Evolutionary conservation across 2,329 filamentous ascomycete species (phyloP).

Genomic region (Aspergillus pseudonomiae): DNA sequence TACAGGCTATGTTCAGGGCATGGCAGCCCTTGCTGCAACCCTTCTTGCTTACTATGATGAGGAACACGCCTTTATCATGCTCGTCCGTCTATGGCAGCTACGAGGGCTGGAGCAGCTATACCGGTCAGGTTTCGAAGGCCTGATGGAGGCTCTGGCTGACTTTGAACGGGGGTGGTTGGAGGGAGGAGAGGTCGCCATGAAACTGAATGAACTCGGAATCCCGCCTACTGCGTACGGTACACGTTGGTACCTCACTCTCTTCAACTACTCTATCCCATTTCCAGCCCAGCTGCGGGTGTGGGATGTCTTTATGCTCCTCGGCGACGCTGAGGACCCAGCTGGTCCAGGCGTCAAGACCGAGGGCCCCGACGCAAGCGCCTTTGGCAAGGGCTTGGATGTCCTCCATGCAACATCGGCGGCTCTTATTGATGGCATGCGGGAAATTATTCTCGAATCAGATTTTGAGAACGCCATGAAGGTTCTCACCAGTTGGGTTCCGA

Average conservation of each 20-base stretch:
- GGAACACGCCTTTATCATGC: constrained; percentile 91
- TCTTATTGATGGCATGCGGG: constrained; percentile 84
- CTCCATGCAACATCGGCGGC: constrained; percentile 89
- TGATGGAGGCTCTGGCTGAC: constrained; percentile 83
- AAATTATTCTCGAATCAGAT: constrained; percentile 87
- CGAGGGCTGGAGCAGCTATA: constrained; percentile 86
- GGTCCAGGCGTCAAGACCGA: constrained; percentile 25
- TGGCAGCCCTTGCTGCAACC: constrained; percentile 91
- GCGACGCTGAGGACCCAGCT: constrained; percentile 63
- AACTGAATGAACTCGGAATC: constrained; percentile 77
- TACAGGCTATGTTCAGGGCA: constrained; percentile 95
- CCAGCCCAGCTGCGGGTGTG: constrained; percentile 91
- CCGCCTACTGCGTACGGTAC: constrained; percentile 92
- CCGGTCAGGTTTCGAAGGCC: constrained; percentile 76
- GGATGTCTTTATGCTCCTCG: constrained; percentile 96
- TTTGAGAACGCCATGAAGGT: constrained; percentile 99
- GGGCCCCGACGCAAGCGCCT: constrained; percentile 36
- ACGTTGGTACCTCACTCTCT: constrained; percentile 94
- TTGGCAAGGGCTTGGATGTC: constrained; percentile 74
- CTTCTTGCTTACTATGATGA: constrained; percentile 97
- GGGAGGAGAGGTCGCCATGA: constrained; percentile 74
- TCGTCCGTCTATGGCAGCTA: constrained; percentile 90
- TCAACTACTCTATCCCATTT: constrained; percentile 96
- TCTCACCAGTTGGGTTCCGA: constrained; percentile 87
- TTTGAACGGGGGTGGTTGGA: constrained; percentile 84